Evolutionary conservation across 169 alveolate genomes (phyloP), one percentile per base, ranked within the genome.

Genomic region (Cryptosporidium felis): DNA sequence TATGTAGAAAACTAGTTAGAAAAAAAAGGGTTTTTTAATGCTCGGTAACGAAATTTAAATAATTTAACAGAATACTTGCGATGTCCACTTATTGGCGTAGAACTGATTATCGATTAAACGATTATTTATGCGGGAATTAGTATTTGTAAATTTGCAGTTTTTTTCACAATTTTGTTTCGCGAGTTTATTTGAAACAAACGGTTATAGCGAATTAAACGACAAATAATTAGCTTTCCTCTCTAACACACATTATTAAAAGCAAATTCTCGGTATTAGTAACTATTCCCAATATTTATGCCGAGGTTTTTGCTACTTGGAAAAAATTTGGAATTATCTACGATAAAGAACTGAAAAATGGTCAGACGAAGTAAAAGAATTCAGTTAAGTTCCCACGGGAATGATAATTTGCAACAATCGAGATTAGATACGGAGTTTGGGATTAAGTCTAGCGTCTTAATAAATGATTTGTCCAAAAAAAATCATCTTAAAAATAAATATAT

Each of bases 371-470:
- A 65, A 53, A 46, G 36, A 32, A 46, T 34, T n/a, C 49, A 34
- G n/a, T 14, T 26, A 2, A 14, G 26, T 32, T 8, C 28, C 5
- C 36, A 38, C 49, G 62, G 28, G 36, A 23, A 26, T 5, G 30
- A 23, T 65, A 36, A 65, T 8, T 47, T 49, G n/a, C 21, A 5
- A 0, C 81, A 65, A 32, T 32, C 62, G 5, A 65, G 63, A 49
- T 47, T 65, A 9, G 81, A 65, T 32, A 9, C 18, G 12, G 62
- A 44, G 4, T 49, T 46, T 65, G 81, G 81, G 14, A 45, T 65
- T 45, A 65, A 26, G 34, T 65, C 81, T 14, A 65, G 16, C 49
- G 16, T 65, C 14, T 65, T 49, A 2, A 12, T 65, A 32, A 65
- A 23, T 8, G 21, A 12, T 12, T 23, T 32, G 6, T 32, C 63